Evolutionary conservation across 2,329 filamentous ascomycete species (phyloP), one percentile per base, ranked within the genome.

Genomic region (Xylogone sp.): DNA sequence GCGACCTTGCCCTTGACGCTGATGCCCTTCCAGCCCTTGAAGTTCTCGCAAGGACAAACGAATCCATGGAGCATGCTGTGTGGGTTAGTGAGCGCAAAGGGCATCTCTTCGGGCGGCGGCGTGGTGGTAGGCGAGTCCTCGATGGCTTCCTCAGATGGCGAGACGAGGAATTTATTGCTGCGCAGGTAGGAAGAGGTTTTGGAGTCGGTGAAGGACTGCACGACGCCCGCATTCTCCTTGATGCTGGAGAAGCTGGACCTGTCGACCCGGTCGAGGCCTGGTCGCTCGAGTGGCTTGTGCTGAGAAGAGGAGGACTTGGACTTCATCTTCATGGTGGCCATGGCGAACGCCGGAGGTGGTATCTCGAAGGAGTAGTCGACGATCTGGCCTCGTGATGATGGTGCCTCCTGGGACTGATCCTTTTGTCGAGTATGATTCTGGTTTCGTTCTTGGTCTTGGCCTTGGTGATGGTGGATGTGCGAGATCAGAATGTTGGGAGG

Each of bases 11-110:
- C 64, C 66, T 73, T 76, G 55, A 84, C 74, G 51, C 75, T 75
- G 62, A 84, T 84, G 61, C 78, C 74, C 70, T 82, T 84, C 82
- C 82, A 85, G 48, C 81, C 82, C 55, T 73, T 74, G 65, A 84
- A 84, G 65, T 72, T 75, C 58, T 82, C 55, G 75, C 75, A 50
- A 20, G 82, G 81, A 56, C 75, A 77, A 72, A 79, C 82, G 62
- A 76, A 78, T 52, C 78, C 79, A 64, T 82, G 79, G 39, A 84
- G 74, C 58, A 68, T 73, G 69, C 77, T 82, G 60, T 77, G 65
- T 50, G 80, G 80, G 59, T 77, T 75, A 16, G 55, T 62, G 34
- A 61, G 47, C 54, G 62, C 56, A 2, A 49, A 53, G 29, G 46
- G 45, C 50, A 59, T 19, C 22, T 44, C 45, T 22, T 31, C 43